Percentiles rank a stretch among this genome's conserved stretches.
phyloP scores from a whole-genome alignment of 306 rosid species.

The Trifolium pratense region DNA sequence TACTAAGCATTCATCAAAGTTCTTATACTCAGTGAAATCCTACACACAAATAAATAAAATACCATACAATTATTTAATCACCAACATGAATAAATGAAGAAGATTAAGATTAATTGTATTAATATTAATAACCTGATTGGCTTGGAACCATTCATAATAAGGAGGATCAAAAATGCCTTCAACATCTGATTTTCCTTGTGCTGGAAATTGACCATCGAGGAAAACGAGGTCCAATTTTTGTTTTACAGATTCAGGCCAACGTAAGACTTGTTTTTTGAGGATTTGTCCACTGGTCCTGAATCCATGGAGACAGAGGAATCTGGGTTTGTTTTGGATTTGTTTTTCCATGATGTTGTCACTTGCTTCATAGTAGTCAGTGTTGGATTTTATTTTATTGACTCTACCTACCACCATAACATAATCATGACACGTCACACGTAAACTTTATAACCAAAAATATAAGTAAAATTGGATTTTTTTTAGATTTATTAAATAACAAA shows the following conservation, averaged over 20 bases:
- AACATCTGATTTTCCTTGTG: constrained; percentile 47
- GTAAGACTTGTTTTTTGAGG: constrained; percentile 42
- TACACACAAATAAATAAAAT: constrained; percentile 3
- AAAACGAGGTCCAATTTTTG: constrained; percentile 55
- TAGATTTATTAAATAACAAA: no score
- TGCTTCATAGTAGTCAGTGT: background rate
- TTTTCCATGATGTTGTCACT: constrained; percentile 35
- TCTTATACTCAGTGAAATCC: constrained; percentile 42
- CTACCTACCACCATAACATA: background rate
- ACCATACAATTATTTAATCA: background rate
- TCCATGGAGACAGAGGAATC: constrained; percentile 63
- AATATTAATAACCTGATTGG: constrained; percentile 47
- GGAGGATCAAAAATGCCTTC: constrained; percentile 60
- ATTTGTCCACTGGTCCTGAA: constrained; percentile 58
- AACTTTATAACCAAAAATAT: no score
- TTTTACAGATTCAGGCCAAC: constrained; percentile 45
- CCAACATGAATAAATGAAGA: background rate
- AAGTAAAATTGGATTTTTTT: no score
- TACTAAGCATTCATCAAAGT: constrained; percentile 52
- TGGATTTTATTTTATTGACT: background rate
- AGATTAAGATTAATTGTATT: background rate
- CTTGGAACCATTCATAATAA: constrained; percentile 64
- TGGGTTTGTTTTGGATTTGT: constrained; percentile 42
- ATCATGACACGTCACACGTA: background rate
- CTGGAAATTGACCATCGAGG: constrained; percentile 52